Conservation (phyloP, 768 basidiomycete species). For the Trametes villosa region DNA sequence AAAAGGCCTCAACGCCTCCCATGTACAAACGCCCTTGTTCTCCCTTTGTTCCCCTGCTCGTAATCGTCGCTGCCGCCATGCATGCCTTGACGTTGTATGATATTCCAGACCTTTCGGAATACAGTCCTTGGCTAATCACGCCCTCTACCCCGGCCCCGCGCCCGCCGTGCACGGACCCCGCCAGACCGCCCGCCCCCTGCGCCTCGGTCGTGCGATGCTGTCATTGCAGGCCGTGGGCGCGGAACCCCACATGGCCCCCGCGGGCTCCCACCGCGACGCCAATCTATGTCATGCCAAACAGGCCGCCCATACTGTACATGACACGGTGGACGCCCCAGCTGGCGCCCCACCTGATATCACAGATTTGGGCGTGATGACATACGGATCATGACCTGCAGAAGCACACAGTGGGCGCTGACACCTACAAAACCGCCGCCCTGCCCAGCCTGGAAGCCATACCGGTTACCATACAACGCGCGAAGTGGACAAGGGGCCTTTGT, state of each 20-base stretch:
- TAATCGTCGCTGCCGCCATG: slow-evolving; percentile 3
- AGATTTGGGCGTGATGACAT: background rate
- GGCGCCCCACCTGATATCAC: slow-evolving; percentile 5
- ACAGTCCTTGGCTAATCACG: background rate
- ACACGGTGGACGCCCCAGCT: background rate
- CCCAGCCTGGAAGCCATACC: no score
- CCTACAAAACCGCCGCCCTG: background rate
- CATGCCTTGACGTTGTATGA: slow-evolving; percentile 15
- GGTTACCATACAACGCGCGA: slow-evolving; percentile 7
- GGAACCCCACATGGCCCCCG: background rate
- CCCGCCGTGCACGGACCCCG: background rate
- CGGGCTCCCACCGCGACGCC: background rate
- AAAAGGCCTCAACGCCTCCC: background rate
- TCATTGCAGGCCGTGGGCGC: background rate
- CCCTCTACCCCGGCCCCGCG: background rate
- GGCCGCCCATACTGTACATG: slow-evolving; percentile 5
- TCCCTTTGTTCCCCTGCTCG: background rate
- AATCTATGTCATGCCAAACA: slow-evolving; percentile 4
- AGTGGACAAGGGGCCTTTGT: slow-evolving; percentile 1
- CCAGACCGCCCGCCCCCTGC: background rate
- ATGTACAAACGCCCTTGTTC: slow-evolving; percentile 13
- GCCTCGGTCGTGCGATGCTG: background rate
- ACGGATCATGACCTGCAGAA: background rate
- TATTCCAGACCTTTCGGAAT: slow-evolving; percentile 4
- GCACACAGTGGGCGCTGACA: background rate